Percentiles rank a stretch among this genome's conserved stretches.
These are phyloP conservation scores for Hevea brasiliensis DNA, from an alignment of 345 rosid genomes.

Conservation along the genomic window DNA sequence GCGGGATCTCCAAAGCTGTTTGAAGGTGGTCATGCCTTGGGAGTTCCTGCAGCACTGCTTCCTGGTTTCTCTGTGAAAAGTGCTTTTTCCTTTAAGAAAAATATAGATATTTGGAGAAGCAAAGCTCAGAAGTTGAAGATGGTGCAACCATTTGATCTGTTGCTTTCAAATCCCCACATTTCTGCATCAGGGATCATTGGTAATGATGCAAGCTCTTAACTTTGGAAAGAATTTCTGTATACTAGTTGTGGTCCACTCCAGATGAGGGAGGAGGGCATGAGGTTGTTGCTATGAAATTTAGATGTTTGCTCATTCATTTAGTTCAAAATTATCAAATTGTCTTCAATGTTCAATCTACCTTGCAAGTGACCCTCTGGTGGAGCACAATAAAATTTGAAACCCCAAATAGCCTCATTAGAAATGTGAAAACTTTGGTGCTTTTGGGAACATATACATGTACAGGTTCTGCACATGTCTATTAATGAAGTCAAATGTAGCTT, in stretches of 20 bases:
- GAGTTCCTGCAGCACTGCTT: conserved; percentile 58
- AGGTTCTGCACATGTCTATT: neutral
- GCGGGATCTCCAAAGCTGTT: conserved; percentile 47
- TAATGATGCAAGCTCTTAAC: conserved; percentile 27
- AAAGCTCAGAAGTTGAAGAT: conserved; percentile 53
- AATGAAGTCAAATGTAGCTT: neutral
- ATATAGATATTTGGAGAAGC: conserved; percentile 77
- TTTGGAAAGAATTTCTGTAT: neutral
- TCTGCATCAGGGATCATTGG: conserved; percentile 77
- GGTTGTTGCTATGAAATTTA: neutral
- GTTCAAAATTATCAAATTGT: neutral
- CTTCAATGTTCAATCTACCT: neutral
- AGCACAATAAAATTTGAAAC: neutral
- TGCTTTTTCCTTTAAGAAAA: conserved; percentile 63
- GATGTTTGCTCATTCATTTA: neutral
- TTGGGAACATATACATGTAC: neutral
- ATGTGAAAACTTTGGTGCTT: neutral
- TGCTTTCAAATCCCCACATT: conserved; percentile 75
- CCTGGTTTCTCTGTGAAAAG: conserved; percentile 65
- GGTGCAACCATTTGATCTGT: conserved; percentile 71
- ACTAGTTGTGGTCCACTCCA: neutral
- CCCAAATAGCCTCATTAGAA: neutral
- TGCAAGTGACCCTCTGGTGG: neutral
- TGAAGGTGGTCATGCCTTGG: conserved; percentile 32
- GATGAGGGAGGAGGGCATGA: neutral